Conservation (phyloP, 305 asterid genomes). For the Fraxinus angustifolia region DNA sequence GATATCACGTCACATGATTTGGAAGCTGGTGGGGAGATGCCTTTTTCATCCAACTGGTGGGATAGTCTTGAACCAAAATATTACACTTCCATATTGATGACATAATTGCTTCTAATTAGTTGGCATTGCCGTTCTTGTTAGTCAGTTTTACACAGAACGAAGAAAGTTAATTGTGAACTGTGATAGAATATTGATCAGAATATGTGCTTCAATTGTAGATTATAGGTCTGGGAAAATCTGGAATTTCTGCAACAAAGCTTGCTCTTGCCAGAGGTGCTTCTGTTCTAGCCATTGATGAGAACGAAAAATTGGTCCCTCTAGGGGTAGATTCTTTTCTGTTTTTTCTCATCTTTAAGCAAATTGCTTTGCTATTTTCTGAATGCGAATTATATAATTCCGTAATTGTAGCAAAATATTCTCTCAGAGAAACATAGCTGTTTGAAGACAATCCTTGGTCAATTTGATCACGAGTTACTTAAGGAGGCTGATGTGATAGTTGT, state of each 20-base stretch:
- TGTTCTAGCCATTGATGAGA: constrained; percentile 36
- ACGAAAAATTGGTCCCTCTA: constrained; percentile 22
- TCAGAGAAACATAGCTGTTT: constrained; percentile 26
- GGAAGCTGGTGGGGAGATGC: not conserved
- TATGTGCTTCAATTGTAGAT: constrained; percentile 21
- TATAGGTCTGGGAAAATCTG: constrained; percentile 40
- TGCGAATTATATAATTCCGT: constrained; percentile 1
- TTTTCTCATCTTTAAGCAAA: not conserved
- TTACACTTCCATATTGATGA: not conserved
- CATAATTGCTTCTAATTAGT: not conserved
- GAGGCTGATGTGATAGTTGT: constrained; percentile 33
- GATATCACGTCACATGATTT: not conserved
- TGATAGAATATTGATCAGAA: not conserved
- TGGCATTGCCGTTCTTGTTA: not conserved
- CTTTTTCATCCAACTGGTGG: not conserved
- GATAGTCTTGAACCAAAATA: not conserved
- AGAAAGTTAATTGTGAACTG: not conserved
- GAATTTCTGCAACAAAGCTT: constrained; percentile 27
- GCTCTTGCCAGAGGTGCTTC: constrained; percentile 51
- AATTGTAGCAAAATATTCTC: constrained; percentile 24
- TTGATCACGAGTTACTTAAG: constrained; percentile 26
- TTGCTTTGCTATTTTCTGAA: not conserved
- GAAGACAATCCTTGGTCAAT: constrained; percentile 29
- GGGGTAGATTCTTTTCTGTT: constrained; percentile 13
- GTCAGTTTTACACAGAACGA: not conserved